These are phyloP conservation scores for Termitomyces eurrhizus DNA, from an alignment of 768 basidiomycete genomes.

Conservation along the genomic window DNA sequence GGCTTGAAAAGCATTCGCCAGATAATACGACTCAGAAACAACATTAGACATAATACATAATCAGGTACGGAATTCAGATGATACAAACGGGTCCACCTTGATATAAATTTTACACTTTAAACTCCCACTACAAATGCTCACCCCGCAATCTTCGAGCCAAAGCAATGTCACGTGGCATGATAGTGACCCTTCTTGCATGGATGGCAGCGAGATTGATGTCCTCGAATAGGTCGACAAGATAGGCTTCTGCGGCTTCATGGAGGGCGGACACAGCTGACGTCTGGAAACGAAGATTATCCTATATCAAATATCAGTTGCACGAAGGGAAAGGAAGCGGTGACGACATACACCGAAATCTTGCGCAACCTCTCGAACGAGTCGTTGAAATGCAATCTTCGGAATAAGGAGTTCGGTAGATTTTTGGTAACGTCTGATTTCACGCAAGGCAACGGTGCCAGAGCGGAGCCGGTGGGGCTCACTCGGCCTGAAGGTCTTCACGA, in stretches of 20 bases:
- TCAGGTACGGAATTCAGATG: neutral
- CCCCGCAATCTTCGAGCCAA: slow-evolving; percentile 17
- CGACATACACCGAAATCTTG: slow-evolving; percentile 15
- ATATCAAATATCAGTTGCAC: neutral
- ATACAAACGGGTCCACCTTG: neutral
- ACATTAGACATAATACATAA: too few species aligned
- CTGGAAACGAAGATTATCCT: slow-evolving; percentile 18
- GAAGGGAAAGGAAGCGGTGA: neutral
- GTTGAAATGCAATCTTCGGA: slow-evolving; percentile 19
- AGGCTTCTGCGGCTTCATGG: slow-evolving; percentile 21
- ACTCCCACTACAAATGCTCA: neutral
- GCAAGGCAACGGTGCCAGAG: slow-evolving; percentile 20
- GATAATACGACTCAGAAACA: neutral
- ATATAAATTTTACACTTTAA: neutral
- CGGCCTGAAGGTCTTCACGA: slow-evolving; percentile 38
- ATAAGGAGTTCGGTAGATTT: slow-evolving; percentile 20
- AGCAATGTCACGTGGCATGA: slow-evolving; percentile 16
- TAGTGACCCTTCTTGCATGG: slow-evolving; percentile 21
- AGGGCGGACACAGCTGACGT: slow-evolving; percentile 17
- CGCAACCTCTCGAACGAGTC: slow-evolving; percentile 22
- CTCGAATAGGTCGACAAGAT: slow-evolving; percentile 18
- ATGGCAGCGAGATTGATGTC: slow-evolving; percentile 19
- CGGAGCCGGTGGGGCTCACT: slow-evolving; percentile 68
- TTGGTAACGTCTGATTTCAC: slow-evolving; percentile 22
- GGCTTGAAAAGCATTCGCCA: too few species aligned